Conservation (phyloP, 495 filamentous ascomycete genomes). For the Penicillium fimorum region DNA sequence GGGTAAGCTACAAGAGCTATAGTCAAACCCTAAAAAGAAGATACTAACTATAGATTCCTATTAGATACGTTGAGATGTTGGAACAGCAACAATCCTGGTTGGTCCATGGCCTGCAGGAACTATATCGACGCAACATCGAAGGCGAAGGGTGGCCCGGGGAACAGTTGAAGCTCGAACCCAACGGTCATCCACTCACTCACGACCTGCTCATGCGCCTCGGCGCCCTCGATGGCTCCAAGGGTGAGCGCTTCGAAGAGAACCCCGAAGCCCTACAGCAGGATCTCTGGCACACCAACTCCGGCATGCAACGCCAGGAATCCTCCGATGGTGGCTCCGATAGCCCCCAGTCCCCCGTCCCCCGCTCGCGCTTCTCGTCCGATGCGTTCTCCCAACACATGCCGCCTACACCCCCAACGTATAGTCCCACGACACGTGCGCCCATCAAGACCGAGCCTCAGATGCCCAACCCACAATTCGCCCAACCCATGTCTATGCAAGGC, state of each 20-base stretch:
- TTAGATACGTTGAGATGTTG: conserved; percentile 69
- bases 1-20: conserved; percentile 41
- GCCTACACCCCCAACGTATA: conserved; percentile 40
- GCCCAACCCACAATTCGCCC: conserved; percentile 18
- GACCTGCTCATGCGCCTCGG: conserved; percentile 61
- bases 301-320: conserved; percentile 54
- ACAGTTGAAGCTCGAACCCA: conserved; percentile 48
- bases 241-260: conserved; percentile 61
- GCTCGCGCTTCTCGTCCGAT: conserved; percentile 38
- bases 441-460: conserved; percentile 38
- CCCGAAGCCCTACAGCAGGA: conserved; percentile 53
- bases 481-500: conserved; percentile 33
- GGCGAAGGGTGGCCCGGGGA: conserved; percentile 57
- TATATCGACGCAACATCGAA: conserved; percentile 52
- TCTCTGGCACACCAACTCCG: conserved; percentile 49
- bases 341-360: conserved; percentile 43
- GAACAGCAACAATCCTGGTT: conserved; percentile 66
- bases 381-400: conserved; percentile 35
- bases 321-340: conserved; percentile 53
- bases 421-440: conserved; percentile 29
- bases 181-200: conserved; percentile 64
- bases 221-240: conserved; percentile 49
- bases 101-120: conserved; percentile 58
- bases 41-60: too few relatives aligned
- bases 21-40: not conserved